Conservation (phyloP, 2,329 filamentous ascomycete genomes). For the Orbilia brochopaga region DNA sequence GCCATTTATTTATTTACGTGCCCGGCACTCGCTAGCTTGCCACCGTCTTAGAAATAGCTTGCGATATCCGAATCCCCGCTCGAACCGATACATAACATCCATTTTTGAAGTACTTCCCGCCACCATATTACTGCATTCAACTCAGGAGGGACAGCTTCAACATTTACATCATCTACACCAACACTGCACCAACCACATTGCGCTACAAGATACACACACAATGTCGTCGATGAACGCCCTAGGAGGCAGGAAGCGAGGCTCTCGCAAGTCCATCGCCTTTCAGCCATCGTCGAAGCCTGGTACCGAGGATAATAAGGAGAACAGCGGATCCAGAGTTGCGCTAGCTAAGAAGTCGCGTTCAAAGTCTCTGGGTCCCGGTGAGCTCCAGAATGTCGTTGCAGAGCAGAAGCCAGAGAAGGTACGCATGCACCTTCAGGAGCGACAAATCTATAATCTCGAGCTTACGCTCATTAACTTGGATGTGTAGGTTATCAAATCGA, state of each 20-base stretch:
- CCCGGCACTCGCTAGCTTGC: neutral
- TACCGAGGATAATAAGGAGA: constrained; percentile 72
- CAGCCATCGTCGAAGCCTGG: constrained; percentile 42
- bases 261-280: constrained; percentile 49
- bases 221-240: constrained; percentile 15
- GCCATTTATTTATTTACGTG: constrained; percentile 17
- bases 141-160: constrained; percentile 14
- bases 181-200: neutral
- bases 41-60: neutral
- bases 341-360: constrained; percentile 75
- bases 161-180: constrained; percentile 1
- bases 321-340: constrained; percentile 61
- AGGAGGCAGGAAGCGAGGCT: constrained; percentile 37
- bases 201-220: constrained; percentile 3
- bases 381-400: constrained; percentile 69
- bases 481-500: constrained; percentile 65
- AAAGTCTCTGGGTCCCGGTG: constrained; percentile 94
- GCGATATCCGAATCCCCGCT: no score
- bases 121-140: neutral
- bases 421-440: neutral
- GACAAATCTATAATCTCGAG: neutral
- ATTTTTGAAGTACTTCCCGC: neutral
- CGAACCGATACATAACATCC: neutral
- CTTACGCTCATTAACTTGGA: constrained; percentile 7
- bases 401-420: constrained; percentile 54